Evolutionary conservation across 2,329 filamentous ascomycete species (phyloP).

Genomic region (Fusarium pseudonygamai): DNA sequence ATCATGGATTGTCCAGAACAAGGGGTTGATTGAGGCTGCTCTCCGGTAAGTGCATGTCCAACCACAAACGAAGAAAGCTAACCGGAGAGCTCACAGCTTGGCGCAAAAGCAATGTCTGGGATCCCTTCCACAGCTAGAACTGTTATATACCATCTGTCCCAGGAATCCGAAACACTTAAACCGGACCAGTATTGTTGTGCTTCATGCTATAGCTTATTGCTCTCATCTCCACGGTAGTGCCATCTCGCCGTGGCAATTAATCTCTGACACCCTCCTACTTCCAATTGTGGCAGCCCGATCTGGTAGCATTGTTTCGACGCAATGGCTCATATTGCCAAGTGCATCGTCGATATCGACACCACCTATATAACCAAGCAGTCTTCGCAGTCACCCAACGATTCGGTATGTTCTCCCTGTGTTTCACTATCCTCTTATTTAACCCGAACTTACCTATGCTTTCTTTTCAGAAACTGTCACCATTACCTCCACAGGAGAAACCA

Average conservation of each 20-base stretch:
- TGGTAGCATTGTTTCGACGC: constrained; percentile 40
- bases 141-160: constrained; percentile 43
- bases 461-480: constrained; percentile 39
- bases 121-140: constrained; percentile 38
- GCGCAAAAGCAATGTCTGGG: constrained; percentile 36
- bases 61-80: constrained; percentile 37
- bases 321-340: constrained; percentile 72
- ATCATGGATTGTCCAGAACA: constrained; percentile 33
- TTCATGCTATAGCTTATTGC: constrained; percentile 35
- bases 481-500: constrained; percentile 57
- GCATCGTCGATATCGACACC: constrained; percentile 61
- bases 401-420: constrained; percentile 49
- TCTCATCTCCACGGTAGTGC: constrained; percentile 33
- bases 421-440: constrained; percentile 2
- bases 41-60: constrained; percentile 26
- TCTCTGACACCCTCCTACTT: constrained; percentile 40
- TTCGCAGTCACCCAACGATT: constrained; percentile 56
- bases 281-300: constrained; percentile 32
- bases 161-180: constrained; percentile 43
- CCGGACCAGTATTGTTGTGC: constrained; percentile 30
- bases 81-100: constrained; percentile 34
- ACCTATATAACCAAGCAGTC: constrained; percentile 62
- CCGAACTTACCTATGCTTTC: constrained; percentile 27
- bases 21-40: constrained; percentile 33
- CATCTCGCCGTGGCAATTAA: constrained; percentile 36